phyloP scores from a whole-genome alignment of 2,329 filamentous ascomycete genomes.

The Ceratocystis cubensis region DNA sequence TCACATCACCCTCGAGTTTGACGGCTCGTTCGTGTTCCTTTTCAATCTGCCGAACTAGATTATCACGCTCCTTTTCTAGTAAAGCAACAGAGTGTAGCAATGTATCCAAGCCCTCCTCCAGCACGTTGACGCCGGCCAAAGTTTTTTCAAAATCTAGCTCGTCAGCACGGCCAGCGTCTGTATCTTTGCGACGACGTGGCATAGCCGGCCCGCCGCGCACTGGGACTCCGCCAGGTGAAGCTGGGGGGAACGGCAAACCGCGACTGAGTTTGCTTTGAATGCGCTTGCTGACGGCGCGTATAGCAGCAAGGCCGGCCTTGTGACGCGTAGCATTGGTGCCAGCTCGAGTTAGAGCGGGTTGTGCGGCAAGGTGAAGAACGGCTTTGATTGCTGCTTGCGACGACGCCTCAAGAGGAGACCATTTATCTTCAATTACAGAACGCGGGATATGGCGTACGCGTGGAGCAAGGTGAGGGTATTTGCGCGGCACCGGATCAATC shows the following conservation, averaged over 20 bases:
- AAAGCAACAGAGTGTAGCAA: slow-evolving; percentile 50
- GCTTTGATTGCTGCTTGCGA: slow-evolving; percentile 44
- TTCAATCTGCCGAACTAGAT: slow-evolving; percentile 44
- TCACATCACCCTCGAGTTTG: slow-evolving; percentile 43
- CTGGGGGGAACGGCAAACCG: slow-evolving; percentile 55
- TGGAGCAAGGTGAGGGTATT: slow-evolving; percentile 37
- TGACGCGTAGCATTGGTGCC: slow-evolving; percentile 37
- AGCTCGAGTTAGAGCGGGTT: slow-evolving; percentile 48
- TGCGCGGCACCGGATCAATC: slow-evolving; percentile 23
- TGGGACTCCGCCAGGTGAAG: slow-evolving; percentile 25
- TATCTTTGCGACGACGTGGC: slow-evolving; percentile 25
- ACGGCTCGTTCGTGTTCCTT: slow-evolving; percentile 40
- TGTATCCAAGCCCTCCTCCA: slow-evolving; percentile 50
- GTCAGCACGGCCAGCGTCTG: slow-evolving; percentile 37
- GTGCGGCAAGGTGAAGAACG: slow-evolving; percentile 47
- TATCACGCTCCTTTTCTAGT: slow-evolving; percentile 44
- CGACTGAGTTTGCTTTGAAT: slow-evolving; percentile 46
- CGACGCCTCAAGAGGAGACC: slow-evolving; percentile 43
- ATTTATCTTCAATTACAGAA: slow-evolving; percentile 52
- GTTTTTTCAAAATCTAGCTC: slow-evolving; percentile 56
- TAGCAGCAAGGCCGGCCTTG: slow-evolving; percentile 42
- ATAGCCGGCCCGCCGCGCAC: slow-evolving; percentile 17
- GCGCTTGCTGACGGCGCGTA: slow-evolving; percentile 43
- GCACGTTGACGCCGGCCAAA: slow-evolving; percentile 42
- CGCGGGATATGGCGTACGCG: slow-evolving; percentile 44